Evolutionary conservation across 805 yeast species (phyloP).

Genomic region (Candida maltosa): DNA sequence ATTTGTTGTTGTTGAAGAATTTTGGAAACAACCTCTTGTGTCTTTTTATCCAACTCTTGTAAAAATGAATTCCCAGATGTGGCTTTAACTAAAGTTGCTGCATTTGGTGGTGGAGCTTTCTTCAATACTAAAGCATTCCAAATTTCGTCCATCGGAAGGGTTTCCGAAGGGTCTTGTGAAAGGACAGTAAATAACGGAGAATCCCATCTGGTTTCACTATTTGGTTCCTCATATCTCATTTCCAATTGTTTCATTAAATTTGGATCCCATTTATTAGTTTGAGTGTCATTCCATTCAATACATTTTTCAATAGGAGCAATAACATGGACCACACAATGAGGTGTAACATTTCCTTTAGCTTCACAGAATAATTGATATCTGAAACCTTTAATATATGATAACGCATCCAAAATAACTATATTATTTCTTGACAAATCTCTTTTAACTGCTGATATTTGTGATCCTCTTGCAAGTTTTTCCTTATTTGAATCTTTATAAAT

Average conservation of each 20-base stretch:
- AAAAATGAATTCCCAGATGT: conserved; percentile 74
- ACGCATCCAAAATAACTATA: conserved; percentile 80
- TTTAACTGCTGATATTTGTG: conserved; percentile 85
- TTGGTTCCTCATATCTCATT: conserved; percentile 93
- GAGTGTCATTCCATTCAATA: conserved; percentile 54
- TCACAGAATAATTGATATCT: conserved; percentile 93
- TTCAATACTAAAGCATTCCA: conserved; percentile 60
- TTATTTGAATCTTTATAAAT: conserved; percentile 67
- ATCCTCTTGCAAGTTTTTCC: conserved; percentile 81
- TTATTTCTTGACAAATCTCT: conserved; percentile 66
- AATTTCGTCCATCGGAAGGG: conserved; percentile 62
- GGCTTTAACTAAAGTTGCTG: conserved; percentile 79
- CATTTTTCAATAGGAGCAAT: conserved; percentile 65
- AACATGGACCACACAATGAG: conserved; percentile 79
- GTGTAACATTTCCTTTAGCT: conserved; percentile 78
- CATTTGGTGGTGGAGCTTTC: conserved; percentile 71
- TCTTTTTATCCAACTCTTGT: conserved; percentile 71
- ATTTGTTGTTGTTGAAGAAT: conserved; percentile 62
- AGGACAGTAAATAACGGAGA: conserved; percentile 79
- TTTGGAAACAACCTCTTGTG: conserved; percentile 61
- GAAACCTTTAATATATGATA: conserved; percentile 91
- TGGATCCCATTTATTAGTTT: conserved; percentile 64
- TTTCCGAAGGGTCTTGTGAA: conserved; percentile 45
- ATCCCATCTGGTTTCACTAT: conserved; percentile 85
- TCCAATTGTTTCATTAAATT: conserved; percentile 63